Evolutionary conservation across 2,329 filamentous ascomycete genomes (phyloP), one percentile per base, ranked within the genome.

Genomic region (Colletotrichum shisoi): DNA sequence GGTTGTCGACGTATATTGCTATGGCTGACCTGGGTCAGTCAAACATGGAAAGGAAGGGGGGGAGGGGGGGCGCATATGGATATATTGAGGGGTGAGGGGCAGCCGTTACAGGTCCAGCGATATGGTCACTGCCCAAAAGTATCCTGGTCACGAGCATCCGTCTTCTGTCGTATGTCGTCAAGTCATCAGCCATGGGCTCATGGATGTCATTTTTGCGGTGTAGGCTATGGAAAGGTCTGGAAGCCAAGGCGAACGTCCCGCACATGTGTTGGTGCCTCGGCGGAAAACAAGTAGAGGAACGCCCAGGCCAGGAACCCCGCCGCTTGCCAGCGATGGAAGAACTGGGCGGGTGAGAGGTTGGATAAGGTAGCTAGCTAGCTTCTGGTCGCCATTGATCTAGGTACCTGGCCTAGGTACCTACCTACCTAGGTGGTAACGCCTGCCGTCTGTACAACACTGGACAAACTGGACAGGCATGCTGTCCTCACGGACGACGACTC

Each of bases 1-100:
- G 56, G 12, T 46, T 39, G 27, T 9, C 44, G 39, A 46, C 13
- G 46, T 37, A 34, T 21, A 37, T 49, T 53, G 17, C 49, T 64
- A 64, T 61, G 64, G 64, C 64, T 63, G 60, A 58, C 59, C 53
- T 67, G 64, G 53, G 51, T 67, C 48, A 67, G 42, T 48, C 60
- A 63, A 31, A 61, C 8, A 46, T 21, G 42, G 49, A 45, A 7
- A 34, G 31, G 46, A 45, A 39, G 56, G 51, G 46, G 34, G 31
- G 46, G 56, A 45, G 46, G 34, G 31, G 46, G 46, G 31, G 34
- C 60, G 53, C 64, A 67, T 54, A 49, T 64, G 52, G 45, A 40
- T 52, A 56, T 58, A 59, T 31, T 24, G 17, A 67, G 53, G 60
- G 53, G 48, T n/a, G 51, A 44, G 44, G 60, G 45, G 59, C 51